Evolutionary conservation across 352 stramenopile genomes (phyloP).

Genomic region (Globisporangium viniferum): DNA sequence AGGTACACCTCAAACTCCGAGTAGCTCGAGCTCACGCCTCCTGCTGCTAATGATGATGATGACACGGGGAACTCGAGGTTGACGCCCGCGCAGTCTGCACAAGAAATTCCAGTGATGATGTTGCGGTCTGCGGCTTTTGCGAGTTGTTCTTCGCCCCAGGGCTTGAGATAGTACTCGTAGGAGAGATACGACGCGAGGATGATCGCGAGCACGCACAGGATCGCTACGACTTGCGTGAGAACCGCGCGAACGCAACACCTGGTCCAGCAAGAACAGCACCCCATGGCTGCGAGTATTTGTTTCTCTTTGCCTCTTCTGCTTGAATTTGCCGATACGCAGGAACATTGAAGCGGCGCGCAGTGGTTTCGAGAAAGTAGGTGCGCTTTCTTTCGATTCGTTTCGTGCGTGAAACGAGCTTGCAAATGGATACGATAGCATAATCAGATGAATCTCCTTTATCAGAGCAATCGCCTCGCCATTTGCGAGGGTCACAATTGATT

Average conservation of each 20-base stretch:
- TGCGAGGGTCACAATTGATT: neutral
- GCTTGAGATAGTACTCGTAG: constrained; percentile 45
- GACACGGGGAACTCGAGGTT: constrained; percentile 45
- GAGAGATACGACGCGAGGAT: constrained; percentile 34
- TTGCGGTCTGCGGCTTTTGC: constrained; percentile 6
- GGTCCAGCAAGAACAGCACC: neutral
- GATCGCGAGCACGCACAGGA: constrained; percentile 31
- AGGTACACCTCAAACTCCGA: constrained; percentile 33
- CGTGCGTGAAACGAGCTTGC: neutral
- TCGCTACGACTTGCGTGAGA: constrained; percentile 25
- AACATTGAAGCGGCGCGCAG: neutral
- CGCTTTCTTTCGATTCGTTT: neutral
- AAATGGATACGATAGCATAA: neutral
- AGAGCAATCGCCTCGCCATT: neutral
- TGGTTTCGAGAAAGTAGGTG: neutral
- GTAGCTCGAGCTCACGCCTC: constrained; percentile 22
- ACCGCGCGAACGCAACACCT: constrained; percentile 24
- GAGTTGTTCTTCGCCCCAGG: constrained; percentile 40
- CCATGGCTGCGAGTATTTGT: neutral
- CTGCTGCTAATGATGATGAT: neutral
- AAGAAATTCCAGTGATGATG: constrained; percentile 21
- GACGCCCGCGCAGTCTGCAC: constrained; percentile 37
- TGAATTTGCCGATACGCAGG: neutral
- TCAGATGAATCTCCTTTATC: neutral
- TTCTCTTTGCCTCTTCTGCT: neutral